Evolutionary conservation across 2,329 filamentous ascomycete species (phyloP).

Genomic region (Cyanodermella asteris): DNA sequence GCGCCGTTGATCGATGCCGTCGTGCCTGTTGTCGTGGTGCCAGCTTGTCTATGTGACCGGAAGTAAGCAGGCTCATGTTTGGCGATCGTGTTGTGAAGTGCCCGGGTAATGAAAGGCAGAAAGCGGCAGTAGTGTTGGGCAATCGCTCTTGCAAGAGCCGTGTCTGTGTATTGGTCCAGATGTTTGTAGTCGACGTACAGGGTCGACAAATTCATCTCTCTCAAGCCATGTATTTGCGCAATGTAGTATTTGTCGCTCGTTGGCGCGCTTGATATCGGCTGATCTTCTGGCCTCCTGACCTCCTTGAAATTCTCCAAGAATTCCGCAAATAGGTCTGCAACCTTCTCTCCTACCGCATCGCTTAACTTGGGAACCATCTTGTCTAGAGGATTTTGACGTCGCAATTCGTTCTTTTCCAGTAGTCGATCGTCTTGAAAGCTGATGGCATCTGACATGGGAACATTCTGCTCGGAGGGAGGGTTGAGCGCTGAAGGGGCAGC

Average conservation of each 20-base stretch:
- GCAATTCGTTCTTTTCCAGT: slow-evolving; percentile 23
- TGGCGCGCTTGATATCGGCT: slow-evolving; percentile 31
- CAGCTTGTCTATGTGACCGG: slow-evolving; percentile 68
- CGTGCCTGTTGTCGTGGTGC: slow-evolving; percentile 49
- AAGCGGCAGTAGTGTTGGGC: slow-evolving; percentile 88
- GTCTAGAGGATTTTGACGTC: slow-evolving; percentile 25
- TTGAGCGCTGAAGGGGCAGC: slow-evolving; percentile 34
- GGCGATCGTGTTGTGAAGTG: slow-evolving; percentile 76
- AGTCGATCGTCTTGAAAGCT: slow-evolving; percentile 37
- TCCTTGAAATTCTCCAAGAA: slow-evolving; percentile 42
- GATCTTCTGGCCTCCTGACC: slow-evolving; percentile 28
- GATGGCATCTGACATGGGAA: slow-evolving; percentile 32
- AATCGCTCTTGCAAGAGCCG: slow-evolving; percentile 64
- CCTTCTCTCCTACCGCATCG: slow-evolving; percentile 38
- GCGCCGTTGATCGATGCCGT: slow-evolving; percentile 33
- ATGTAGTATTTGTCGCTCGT: slow-evolving; percentile 43
- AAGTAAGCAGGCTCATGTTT: slow-evolving; percentile 93
- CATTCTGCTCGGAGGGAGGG: slow-evolving; percentile 24
- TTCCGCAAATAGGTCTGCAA: slow-evolving; percentile 40
- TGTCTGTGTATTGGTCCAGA: slow-evolving; percentile 53
- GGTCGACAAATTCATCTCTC: slow-evolving; percentile 38
- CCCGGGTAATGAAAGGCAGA: slow-evolving; percentile 71
- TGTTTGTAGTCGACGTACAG: slow-evolving; percentile 55
- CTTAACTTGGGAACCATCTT: slow-evolving; percentile 35
- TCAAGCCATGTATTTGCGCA: slow-evolving; percentile 41